phyloP scores from a whole-genome alignment of 805 yeast species.

The Saturnispora mendoncae region DNA sequence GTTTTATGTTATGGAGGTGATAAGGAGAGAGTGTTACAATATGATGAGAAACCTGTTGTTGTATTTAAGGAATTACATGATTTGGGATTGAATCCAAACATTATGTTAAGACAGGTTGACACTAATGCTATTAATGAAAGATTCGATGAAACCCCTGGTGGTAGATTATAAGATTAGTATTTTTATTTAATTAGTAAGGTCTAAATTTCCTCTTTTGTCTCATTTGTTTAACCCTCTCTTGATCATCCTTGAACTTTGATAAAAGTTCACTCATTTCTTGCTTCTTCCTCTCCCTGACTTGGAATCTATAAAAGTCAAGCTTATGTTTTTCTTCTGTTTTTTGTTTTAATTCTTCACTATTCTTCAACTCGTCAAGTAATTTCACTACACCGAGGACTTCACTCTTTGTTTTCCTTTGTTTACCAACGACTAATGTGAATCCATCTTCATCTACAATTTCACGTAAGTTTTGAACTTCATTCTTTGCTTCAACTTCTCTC shows the following conservation, averaged over 20 bases:
- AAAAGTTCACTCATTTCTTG: conserved; percentile 83
- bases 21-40: conserved; percentile 71
- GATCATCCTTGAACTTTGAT: conserved; percentile 80
- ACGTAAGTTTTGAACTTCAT: conserved; percentile 45
- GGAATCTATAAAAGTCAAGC: conserved; percentile 91
- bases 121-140: conserved; percentile 29
- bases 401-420: conserved; percentile 73
- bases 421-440: conserved; percentile 81
- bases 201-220: conserved; percentile 74
- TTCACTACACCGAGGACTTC: conserved; percentile 50
- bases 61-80: conserved; percentile 80
- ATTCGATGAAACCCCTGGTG: conserved; percentile 33
- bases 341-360: conserved; percentile 31
- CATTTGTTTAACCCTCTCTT: conserved; percentile 71
- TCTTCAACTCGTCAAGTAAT: conserved; percentile 22
- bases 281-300: conserved; percentile 88
- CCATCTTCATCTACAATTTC: conserved; percentile 86
- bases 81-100: conserved; percentile 79
- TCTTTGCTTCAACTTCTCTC: conserved; percentile 56
- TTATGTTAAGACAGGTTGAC: conserved; percentile 82
- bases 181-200: conserved; percentile 52
- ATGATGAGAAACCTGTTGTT: conserved; percentile 82
- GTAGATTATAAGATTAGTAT: conserved; percentile 26
- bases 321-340: conserved; percentile 68
- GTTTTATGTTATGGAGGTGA: conserved; percentile 90